A percentile compares a stretch with the other conserved stretches of the same genome.
These are phyloP conservation scores for Auriculariales sp. DNA, from an alignment of 768 basidiomycete genomes.

Conservation along the genomic window DNA sequence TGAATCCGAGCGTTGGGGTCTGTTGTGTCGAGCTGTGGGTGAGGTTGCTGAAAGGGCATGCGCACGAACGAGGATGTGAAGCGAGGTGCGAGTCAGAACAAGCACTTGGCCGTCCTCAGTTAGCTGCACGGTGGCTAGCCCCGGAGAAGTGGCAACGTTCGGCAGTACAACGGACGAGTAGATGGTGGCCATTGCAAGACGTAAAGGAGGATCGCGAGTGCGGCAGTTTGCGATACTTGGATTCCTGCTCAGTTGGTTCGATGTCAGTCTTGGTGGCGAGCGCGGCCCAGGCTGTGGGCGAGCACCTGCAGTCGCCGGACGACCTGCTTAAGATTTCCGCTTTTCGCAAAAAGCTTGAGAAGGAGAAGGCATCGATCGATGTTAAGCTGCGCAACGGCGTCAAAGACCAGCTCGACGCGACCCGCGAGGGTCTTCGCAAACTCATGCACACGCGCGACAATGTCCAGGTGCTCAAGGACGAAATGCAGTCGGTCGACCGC, in stretches of 20 bases:
- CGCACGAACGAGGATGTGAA: constrained; percentile 48
- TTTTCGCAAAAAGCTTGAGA: constrained; percentile 87
- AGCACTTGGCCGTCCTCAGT: constrained; percentile 59
- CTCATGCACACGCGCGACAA: constrained; percentile 62
- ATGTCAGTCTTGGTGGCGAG: constrained; percentile 9
- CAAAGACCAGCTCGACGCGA: constrained; percentile 84
- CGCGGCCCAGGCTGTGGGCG: constrained; percentile 74
- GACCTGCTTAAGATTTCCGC: constrained; percentile 81
- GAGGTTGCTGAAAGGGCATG: not conserved
- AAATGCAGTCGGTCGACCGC: constrained; percentile 69
- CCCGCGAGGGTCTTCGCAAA: constrained; percentile 73
- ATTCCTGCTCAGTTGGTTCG: not conserved
- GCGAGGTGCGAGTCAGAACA: constrained; percentile 48
- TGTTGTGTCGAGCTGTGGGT: constrained; percentile 14
- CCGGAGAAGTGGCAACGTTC: no score
- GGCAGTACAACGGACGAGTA: not conserved
- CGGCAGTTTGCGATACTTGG: not conserved
- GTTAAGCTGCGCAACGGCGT: constrained; percentile 81
- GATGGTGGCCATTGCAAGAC: not conserved
- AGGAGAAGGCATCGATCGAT: constrained; percentile 91
- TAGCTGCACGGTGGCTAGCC: constrained; percentile 53
- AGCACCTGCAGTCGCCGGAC: constrained; percentile 85
- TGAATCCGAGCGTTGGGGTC: constrained; percentile 67
- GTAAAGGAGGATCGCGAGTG: not conserved
- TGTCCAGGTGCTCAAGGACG: constrained; percentile 72